Evolutionary conservation across 208 protist genomes (phyloP).

Genomic region (Trypanosomatidae sp.): DNA sequence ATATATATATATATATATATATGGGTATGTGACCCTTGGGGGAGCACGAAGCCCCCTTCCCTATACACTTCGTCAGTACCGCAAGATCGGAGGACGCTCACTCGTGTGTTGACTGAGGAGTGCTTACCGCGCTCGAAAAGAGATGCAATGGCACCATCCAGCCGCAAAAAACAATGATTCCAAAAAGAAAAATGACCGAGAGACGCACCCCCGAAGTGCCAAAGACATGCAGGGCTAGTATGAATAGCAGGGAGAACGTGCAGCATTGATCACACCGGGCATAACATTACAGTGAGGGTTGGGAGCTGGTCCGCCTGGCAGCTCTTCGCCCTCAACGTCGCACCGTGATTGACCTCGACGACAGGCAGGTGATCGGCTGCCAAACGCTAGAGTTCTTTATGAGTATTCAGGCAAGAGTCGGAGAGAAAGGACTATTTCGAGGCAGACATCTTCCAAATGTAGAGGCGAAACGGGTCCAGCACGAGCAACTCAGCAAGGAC

Average conservation of each 20-base stretch:
- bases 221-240: background rate
- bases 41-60: background rate
- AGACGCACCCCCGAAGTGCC: background rate
- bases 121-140: too few species aligned
- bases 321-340: background rate
- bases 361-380: too few species aligned
- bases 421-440: background rate
- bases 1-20: too few species aligned
- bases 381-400: background rate
- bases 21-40: too few species aligned
- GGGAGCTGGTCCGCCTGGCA: background rate
- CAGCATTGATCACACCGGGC: background rate
- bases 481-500: conserved; percentile 14
- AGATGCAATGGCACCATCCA: background rate
- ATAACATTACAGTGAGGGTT: background rate
- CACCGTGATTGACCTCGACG: background rate
- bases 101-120: background rate
- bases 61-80: background rate
- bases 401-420: background rate
- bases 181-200: background rate
- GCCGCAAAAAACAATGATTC: background rate
- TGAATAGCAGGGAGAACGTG: background rate
- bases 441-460: conserved; percentile 22
- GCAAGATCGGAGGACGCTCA: background rate
- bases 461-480: conserved; percentile 30